phyloP scores from a whole-genome alignment of 257 asterid species.

The Fraxinus americana region DNA sequence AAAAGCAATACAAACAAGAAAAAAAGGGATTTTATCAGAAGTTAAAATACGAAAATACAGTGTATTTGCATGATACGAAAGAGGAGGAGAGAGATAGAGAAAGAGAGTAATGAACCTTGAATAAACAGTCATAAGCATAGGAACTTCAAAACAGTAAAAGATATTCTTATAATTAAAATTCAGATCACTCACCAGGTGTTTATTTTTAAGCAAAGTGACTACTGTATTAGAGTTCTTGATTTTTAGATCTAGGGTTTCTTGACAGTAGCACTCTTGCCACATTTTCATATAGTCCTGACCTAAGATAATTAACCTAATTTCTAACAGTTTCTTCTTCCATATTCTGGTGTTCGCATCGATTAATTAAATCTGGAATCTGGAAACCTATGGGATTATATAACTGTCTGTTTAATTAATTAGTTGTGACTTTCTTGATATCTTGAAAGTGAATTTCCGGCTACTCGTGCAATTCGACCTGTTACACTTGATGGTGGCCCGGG shows the following conservation, averaged over 20 bases:
- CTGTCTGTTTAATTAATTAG: neutral
- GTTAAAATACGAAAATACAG: neutral
- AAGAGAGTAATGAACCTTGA: neutral
- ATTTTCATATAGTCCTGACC: neutral
- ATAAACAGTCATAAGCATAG: neutral
- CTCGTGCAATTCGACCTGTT: neutral
- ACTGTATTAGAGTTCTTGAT: neutral
- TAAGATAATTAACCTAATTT: neutral
- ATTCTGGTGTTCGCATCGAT: neutral
- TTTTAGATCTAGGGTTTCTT: conserved; percentile 7
- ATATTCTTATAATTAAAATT: neutral
- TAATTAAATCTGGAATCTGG: neutral
- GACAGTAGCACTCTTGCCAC: neutral
- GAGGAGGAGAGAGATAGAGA: neutral
- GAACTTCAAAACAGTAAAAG: neutral
- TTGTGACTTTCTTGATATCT: neutral
- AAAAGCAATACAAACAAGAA: neutral
- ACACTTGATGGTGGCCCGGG: neutral
- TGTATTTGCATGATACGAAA: neutral
- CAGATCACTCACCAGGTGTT: neutral
- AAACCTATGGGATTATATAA: neutral
- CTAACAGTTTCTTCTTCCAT: neutral
- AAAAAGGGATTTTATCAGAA: neutral
- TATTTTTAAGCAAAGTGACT: neutral
- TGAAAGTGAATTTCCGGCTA: neutral